Percentiles rank a stretch among this genome's conserved stretches.
These are phyloP conservation scores for Botrytis squamosa DNA, from an alignment of 2,329 filamentous ascomycete species.

Conservation along the genomic window DNA sequence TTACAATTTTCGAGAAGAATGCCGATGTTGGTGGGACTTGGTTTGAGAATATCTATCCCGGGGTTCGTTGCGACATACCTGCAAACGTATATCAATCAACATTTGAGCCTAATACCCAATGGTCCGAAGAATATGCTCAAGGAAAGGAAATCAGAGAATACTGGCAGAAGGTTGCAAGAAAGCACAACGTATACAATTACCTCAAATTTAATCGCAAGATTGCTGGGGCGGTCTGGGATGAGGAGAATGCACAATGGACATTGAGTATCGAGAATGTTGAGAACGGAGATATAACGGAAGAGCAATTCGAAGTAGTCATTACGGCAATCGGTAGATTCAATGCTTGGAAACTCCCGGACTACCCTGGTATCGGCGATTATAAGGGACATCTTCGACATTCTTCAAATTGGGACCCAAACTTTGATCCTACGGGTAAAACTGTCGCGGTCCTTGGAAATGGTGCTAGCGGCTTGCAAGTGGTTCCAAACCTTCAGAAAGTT, in stretches of 20 bases:
- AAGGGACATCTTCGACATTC: constrained; percentile 57
- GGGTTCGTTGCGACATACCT: constrained; percentile 31
- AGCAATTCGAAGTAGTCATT: constrained; percentile 59
- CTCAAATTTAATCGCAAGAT: constrained; percentile 57
- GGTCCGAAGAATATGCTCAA: constrained; percentile 66
- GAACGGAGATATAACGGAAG: constrained; percentile 42
- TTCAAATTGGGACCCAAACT: constrained; percentile 57
- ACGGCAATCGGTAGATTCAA: constrained; percentile 67
- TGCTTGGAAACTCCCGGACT: constrained; percentile 60
- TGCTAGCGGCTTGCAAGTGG: constrained; percentile 52
- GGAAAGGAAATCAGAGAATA: constrained; percentile 67
- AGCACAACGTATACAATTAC: constrained; percentile 62
- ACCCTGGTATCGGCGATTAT: constrained; percentile 51
- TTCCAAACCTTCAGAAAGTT: constrained; percentile 44
- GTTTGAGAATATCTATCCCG: constrained; percentile 48
- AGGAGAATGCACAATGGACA: constrained; percentile 52
- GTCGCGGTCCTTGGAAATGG: constrained; percentile 52
- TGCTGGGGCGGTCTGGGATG: constrained; percentile 55
- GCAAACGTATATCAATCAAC: constrained; percentile 54
- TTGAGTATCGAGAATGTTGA: constrained; percentile 41
- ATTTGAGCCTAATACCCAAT: constrained; percentile 66
- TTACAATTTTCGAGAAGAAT: constrained; percentile 53
- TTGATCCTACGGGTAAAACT: constrained; percentile 47
- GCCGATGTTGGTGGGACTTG: constrained; percentile 47
- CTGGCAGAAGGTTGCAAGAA: constrained; percentile 60